A percentile compares a stretch with the other conserved stretches of the same genome.
phyloP scores from a whole-genome alignment of 129 eudicot species.

The Tagetes erecta region DNA sequence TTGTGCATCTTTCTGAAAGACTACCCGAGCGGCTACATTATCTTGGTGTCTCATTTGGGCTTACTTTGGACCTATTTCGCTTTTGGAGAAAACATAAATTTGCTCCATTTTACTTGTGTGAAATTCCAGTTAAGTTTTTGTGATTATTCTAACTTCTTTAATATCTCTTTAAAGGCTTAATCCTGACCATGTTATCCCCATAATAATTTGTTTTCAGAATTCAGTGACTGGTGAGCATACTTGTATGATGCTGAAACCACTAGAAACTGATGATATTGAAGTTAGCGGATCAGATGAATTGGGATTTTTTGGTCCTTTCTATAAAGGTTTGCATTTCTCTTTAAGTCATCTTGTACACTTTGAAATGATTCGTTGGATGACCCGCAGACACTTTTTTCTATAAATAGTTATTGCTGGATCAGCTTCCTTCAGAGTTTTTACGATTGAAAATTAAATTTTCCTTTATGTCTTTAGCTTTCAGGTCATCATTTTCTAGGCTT shows the following conservation, averaged over 20 bases:
- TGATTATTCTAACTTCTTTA: background rate
- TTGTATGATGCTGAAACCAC: constrained; percentile 81
- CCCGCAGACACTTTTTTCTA: background rate
- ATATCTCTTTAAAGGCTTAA: constrained; percentile 6
- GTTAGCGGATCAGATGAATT: constrained; percentile 51
- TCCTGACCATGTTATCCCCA: constrained; percentile 5
- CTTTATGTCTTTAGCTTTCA: constrained; percentile 52
- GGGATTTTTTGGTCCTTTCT: constrained; percentile 72
- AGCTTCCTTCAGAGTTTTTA: constrained; percentile 48
- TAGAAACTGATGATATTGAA: constrained; percentile 73
- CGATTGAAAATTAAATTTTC: constrained; percentile 7
- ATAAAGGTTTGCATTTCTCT: constrained; percentile 53
- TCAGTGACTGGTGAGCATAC: constrained; percentile 92
- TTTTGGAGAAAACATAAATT: constrained; percentile 94
- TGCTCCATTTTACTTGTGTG: constrained; percentile 82
- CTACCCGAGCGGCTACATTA: constrained; percentile 89
- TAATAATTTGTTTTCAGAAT: constrained; percentile 42
- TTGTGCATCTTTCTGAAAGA: constrained; percentile 82
- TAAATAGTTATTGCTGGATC: background rate
- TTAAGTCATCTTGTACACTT: too few species aligned
- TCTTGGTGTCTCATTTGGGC: constrained; percentile 92
- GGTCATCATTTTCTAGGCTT: constrained; percentile 50
- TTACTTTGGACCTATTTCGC: constrained; percentile 78
- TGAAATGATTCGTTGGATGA: background rate
- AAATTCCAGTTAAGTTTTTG: constrained; percentile 63